phyloP scores from a whole-genome alignment of 345 rosid genomes.

The Raphanus raphanistrum region DNA sequence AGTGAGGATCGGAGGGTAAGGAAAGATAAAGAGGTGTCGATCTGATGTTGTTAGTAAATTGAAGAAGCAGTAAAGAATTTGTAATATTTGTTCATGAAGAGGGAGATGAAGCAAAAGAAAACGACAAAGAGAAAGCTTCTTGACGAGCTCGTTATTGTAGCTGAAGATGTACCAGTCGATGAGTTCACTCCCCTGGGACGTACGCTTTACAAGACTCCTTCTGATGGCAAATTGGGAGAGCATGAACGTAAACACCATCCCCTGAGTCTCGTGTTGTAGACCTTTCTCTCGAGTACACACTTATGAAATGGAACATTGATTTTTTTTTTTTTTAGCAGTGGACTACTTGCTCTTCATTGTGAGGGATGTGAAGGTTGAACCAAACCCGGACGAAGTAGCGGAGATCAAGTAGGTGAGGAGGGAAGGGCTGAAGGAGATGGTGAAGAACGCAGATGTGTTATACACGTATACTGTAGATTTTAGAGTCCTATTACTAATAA shows the following conservation, averaged over 20 bases:
- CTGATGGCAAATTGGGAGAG: conserved; percentile 99
- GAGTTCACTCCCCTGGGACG: conserved; percentile 79
- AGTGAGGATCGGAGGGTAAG: too few species aligned
- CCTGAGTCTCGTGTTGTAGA: background rate
- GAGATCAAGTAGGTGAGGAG: conserved; percentile 73
- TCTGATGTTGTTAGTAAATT: too few species aligned
- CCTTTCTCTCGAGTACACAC: background rate
- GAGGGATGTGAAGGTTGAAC: conserved; percentile 66
- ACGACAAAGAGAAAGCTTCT: conserved; percentile 62
- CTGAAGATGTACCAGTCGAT: conserved; percentile 88
- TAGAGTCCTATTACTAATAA: too few species aligned
- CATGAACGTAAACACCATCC: conserved; percentile 66
- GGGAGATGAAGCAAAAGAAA: too few species aligned
- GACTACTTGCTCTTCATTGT: conserved; percentile 92
- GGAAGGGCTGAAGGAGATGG: conserved; percentile 74
- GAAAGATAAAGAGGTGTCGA: too few species aligned
- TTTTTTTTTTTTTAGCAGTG: conserved; percentile 64
- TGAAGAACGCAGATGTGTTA: conserved; percentile 93
- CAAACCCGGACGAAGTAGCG: conserved; percentile 94
- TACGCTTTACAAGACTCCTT: conserved; percentile 93
- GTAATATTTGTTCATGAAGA: too few species aligned
- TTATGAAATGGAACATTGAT: background rate
- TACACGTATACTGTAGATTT: too few species aligned
- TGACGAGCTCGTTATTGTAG: conserved; percentile 92
- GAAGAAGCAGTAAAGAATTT: too few species aligned